phyloP scores from a whole-genome alignment of 306 rosid species.

The Pueraria montana region DNA sequence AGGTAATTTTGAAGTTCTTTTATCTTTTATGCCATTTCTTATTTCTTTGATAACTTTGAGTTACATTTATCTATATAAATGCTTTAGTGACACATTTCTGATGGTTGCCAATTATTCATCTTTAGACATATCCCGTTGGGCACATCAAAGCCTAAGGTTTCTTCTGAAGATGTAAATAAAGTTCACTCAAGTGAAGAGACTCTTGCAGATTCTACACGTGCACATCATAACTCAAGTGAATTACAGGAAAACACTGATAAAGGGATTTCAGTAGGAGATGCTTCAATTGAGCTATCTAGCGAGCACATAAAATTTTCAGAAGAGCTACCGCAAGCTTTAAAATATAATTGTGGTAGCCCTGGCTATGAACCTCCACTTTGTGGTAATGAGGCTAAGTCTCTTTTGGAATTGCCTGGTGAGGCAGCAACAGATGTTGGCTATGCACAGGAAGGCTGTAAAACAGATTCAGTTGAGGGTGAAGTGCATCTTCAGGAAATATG shows the following conservation, averaged over 20 bases:
- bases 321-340: slow-evolving; percentile 63
- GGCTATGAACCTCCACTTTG: slow-evolving; percentile 51
- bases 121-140: slow-evolving; percentile 63
- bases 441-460: slow-evolving; percentile 55
- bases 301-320: slow-evolving; percentile 56
- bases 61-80: neutral
- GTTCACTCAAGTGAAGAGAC: slow-evolving; percentile 52
- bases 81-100: slow-evolving; percentile 1
- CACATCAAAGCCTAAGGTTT: slow-evolving; percentile 57
- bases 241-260: slow-evolving; percentile 53
- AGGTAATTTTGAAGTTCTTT: slow-evolving; percentile 54
- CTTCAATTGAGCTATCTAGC: slow-evolving; percentile 52
- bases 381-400: slow-evolving; percentile 48
- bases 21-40: neutral
- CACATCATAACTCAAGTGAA: slow-evolving; percentile 47
- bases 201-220: slow-evolving; percentile 47
- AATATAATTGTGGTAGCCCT: slow-evolving; percentile 66
- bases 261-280: slow-evolving; percentile 49
- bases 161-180: slow-evolving; percentile 61
- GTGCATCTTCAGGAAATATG: slow-evolving; percentile 50
- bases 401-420: slow-evolving; percentile 52
- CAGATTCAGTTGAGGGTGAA: slow-evolving; percentile 51
- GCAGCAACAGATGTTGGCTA: slow-evolving; percentile 49
- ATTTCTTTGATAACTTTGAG: neutral
- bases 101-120: slow-evolving; percentile 21